These are phyloP conservation scores for Neurospora sp. DNA, from an alignment of 495 filamentous ascomycete species.

Conservation along the genomic window DNA sequence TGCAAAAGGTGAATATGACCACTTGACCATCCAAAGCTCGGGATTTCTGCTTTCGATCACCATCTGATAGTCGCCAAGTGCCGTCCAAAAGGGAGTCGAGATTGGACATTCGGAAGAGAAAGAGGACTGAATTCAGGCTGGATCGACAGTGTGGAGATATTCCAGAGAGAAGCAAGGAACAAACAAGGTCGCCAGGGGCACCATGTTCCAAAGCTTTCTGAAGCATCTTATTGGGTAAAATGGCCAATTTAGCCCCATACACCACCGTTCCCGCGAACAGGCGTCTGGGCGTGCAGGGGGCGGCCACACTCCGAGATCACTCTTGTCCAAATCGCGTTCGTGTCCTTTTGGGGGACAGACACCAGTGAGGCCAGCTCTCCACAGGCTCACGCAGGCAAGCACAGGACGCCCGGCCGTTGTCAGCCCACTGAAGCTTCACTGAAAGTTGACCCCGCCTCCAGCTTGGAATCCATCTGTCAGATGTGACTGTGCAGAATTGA, in stretches of 20 bases:
- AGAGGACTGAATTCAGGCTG: not conserved
- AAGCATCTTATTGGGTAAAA: not conserved
- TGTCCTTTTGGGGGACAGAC: constrained; percentile 23
- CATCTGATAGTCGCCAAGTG: not conserved
- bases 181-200: not conserved
- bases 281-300: not conserved
- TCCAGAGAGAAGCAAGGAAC: not conserved
- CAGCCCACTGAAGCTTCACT: not conserved
- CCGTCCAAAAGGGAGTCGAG: not conserved
- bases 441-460: not conserved
- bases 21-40: not conserved
- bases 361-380: not conserved
- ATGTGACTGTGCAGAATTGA: no score
- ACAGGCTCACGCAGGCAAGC: not conserved
- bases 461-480: no score
- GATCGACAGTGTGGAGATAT: not conserved
- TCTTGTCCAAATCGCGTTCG: constrained; percentile 24
- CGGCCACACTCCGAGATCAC: not conserved
- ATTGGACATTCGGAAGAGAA: not conserved
- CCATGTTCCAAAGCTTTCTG: not conserved
- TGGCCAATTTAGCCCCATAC: not conserved
- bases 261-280: not conserved
- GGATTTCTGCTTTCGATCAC: not conserved
- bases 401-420: not conserved
- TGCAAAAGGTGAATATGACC: not conserved